Evolutionary conservation across 2,329 filamentous ascomycete genomes (phyloP).

Genomic region (Epichloe glyceriae): DNA sequence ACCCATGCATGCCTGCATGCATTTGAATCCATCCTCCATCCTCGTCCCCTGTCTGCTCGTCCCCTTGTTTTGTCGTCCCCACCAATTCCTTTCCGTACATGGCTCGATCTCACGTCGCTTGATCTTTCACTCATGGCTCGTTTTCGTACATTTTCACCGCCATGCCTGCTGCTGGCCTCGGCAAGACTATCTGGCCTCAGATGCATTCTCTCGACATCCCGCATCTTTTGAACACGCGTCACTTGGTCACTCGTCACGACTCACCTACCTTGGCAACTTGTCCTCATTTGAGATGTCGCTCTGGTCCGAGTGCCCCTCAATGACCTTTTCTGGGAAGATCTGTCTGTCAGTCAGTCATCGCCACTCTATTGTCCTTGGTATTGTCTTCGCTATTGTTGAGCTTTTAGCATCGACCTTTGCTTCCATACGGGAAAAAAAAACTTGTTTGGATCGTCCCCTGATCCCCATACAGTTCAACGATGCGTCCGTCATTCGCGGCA

Average conservation of each 20-base stretch:
- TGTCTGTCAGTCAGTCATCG: neutral
- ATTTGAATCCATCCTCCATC: no score
- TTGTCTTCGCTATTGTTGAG: conserved; percentile 5
- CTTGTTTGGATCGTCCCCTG: neutral
- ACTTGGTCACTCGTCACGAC: no score
- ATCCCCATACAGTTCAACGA: no score
- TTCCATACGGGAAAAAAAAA: neutral
- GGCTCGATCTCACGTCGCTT: neutral
- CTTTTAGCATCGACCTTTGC: neutral
- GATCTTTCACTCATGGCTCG: neutral
- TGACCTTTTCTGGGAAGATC: neutral
- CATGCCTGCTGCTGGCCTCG: neutral
- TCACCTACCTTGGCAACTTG: neutral
- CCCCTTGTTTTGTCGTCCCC: no score
- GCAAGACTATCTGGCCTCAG: neutral
- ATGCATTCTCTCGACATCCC: neutral
- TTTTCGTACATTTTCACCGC: neutral
- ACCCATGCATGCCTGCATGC: no score
- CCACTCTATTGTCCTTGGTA: conserved; percentile 2
- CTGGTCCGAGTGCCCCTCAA: neutral
- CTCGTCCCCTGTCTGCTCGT: no score
- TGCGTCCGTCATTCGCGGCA: no score
- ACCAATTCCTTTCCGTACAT: no score
- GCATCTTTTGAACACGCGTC: no score
- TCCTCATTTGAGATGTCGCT: neutral